Base-by-base conservation (phyloP, 345 rosid species). In the Dimocarpus longan region DNA sequence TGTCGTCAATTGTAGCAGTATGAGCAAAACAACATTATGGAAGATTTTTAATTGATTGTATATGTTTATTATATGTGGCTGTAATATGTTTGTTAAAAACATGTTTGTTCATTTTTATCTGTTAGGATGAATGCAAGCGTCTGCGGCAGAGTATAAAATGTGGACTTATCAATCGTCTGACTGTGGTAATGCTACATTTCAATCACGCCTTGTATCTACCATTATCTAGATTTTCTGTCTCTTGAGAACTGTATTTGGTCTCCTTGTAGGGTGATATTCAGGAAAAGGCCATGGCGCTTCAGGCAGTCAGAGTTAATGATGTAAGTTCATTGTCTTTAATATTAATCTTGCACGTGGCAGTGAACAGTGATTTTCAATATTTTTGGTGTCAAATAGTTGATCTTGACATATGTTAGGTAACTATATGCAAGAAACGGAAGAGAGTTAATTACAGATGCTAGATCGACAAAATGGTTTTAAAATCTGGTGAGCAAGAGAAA, bases 111-210 rank as follows among this genome's bases (percentile, higher is more conserved):
- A 46, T 59, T 54, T 46, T 81, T 59, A 70, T 83, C 63, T 87
- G 39, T 80, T 82, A 97, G 99, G 99, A 97, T 84, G 99, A 97
- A 90, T 94, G 98, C 86, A 94, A 93, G 82, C 98, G 99, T 15
- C 86, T 97, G 56, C 95, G 96, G 74, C 99, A 97, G 84, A 94
- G 99, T 91, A 97, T 97, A 77, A 97, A 93, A 80, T 94, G 98
- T 84, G 97, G 98, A 82, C 89, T 97, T 72, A 91, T 94, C 83
- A 88, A 88, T 78, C 91, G 96, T 75, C 80, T 97, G 82, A 92
- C 93, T 57, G 98, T 97, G 97, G 98, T 97, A 92, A 85, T 75
- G 56, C 52, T 60, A n/a, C 73, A 48, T 66, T 76, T 48, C 19
- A 40, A 32, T 24, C 42, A 22, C 73, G 43, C 11, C n/a, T 42